These are phyloP conservation scores for Leishmania tarentolae DNA, from an alignment of 208 protist genomes.

Conservation along the genomic window DNA sequence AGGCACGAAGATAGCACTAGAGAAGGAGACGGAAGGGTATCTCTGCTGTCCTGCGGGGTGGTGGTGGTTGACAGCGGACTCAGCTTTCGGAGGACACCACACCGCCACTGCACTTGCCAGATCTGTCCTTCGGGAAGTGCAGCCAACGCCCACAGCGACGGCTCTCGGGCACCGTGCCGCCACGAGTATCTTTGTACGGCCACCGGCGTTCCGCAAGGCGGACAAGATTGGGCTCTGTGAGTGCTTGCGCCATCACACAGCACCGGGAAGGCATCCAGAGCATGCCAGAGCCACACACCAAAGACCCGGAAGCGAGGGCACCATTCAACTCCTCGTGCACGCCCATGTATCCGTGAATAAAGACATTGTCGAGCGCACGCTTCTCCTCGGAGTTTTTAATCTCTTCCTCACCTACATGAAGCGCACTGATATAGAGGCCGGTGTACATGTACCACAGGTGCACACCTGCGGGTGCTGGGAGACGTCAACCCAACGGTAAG, in stretches of 20 bases:
- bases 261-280: too few species aligned
- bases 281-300: slow-evolving; percentile 60
- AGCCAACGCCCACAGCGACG: slow-evolving; percentile 63
- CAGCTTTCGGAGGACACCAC: slow-evolving; percentile 24
- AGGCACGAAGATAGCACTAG: slow-evolving; percentile 42
- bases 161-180: slow-evolving; percentile 48
- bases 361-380: slow-evolving; percentile 53
- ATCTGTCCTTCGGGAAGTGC: slow-evolving; percentile 57
- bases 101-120: slow-evolving; percentile 48
- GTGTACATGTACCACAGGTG: slow-evolving; percentile 50
- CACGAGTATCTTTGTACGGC: slow-evolving; percentile 37
- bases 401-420: slow-evolving; percentile 36
- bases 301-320: slow-evolving; percentile 53
- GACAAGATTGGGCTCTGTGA: slow-evolving; percentile 30
- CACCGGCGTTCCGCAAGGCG: slow-evolving; percentile 7
- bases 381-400: slow-evolving; percentile 7
- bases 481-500: slow-evolving; percentile 28
- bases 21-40: slow-evolving; percentile 42
- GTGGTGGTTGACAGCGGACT: slow-evolving; percentile 63
- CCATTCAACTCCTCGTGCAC: slow-evolving; percentile 55
- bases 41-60: slow-evolving; percentile 50
- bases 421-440: slow-evolving; percentile 58
- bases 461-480: slow-evolving; percentile 42
- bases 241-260: neutral
- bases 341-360: slow-evolving; percentile 56